Evolutionary conservation across 805 yeast species (phyloP), one percentile per base, ranked within the genome.

Genomic region (Soucietia sequanensis): DNA sequence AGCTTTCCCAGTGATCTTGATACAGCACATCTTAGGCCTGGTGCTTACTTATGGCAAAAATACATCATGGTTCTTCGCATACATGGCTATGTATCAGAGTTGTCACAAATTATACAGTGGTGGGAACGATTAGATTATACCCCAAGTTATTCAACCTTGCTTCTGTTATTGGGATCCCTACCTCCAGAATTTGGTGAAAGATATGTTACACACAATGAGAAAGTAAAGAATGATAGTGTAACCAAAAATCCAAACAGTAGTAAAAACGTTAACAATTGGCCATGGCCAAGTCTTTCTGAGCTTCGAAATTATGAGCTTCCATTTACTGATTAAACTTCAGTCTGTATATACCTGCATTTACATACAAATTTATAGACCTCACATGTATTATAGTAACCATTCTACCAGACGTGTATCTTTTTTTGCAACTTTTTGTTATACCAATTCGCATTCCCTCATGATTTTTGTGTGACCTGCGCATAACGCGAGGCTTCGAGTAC

Each of bases 11-110:
- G 47, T 46, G 21, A 42, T 37, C 9, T 31, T 23, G 56, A n/a
- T 43, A 56, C 28, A 46, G 58, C 35, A 7, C 35, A 35, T 15
- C 31, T 76, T 0, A 58, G 54, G 23, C 84, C 85, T 0, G 58
- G 67, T 4, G 68, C 69, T 28, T 52, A 53, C 15, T 53, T 81
- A 20, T 72, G 87, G 70, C 62, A 61, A 14, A 47, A 55, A n/a
- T 83, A 82, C 44, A 73, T 82, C 13, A 48, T 60, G 10, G 57
- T 80, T 41, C 58, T 80, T 22, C 67, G 68, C 3, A 58, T 64
- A 31, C 78, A 70, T 31, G 65, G 62, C 6, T 76, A 77, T 43
- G 48, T 60, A 2, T 59, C 65, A 3, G 81, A 78, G 47, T 49
- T 81, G n/a, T 55, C 73, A 1, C 69, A 61, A 23, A 56, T 81